Evolutionary conservation across 2,329 filamentous ascomycete genomes (phyloP), one percentile per base, ranked within the genome.

Genomic region (Trichoderma brevicompactum): DNA sequence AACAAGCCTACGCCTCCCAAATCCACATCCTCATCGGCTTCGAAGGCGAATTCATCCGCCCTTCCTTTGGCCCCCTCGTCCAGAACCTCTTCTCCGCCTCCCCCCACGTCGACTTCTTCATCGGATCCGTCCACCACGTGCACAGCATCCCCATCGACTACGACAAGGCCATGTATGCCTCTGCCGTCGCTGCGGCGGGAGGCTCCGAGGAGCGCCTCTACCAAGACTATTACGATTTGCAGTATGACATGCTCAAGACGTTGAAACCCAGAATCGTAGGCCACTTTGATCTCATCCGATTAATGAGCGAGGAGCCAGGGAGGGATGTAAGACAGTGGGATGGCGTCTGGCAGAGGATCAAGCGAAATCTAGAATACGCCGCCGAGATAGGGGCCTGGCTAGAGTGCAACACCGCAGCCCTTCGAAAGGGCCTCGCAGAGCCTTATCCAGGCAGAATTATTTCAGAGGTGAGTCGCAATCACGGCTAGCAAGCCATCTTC

Each of bases 111-210:
- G 94, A 98, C 79, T 92, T 96, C 79, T 97, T 97, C 80, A 84
- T 99, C 74, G 95, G 95, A 65, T 96, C 92, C 1, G 85, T 98
- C 55, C 95, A 99, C 79, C 95, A 99, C 77, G 91, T 94, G 7
- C 87, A 92, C 73, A 88, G 88, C 15, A 82, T 94, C 49, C 94
- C 95, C 7, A 97, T 99, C 73, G 95, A 99, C 80, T 97, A 91
- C 75, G 90, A 96, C 78, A 78, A 77, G 6, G 79, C 80, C 0
- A 83, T 85, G 74, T 98, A 95, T 74, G 79, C 82, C 19, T 77
- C 80, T 9, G 75, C 78, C 9, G 73, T 78, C n/a, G 72, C 71
- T 1, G 73, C 75, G 1, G 76, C 77, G 9, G 73, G 64, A 2
- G 65, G 87, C 80, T 60, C 82, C 0, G 92, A 97, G 74, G 88